Base-by-base conservation (phyloP, 1,284 basidiomycete species). In the Microbotryum violaceum region DNA sequence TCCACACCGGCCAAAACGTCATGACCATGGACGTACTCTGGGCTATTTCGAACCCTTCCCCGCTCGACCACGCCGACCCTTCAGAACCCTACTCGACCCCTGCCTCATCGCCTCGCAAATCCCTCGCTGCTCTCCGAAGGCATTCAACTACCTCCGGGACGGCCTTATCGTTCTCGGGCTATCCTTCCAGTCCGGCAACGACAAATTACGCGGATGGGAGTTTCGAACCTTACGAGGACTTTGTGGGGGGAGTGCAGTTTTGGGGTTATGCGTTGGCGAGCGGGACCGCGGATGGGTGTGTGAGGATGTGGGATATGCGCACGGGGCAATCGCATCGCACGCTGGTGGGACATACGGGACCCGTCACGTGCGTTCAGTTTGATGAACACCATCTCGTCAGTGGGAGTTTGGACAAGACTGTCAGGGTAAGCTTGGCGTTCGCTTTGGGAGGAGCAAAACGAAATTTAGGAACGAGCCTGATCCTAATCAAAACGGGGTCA, bases 291-390 rank as follows among this genome's bases (percentile, higher is more conserved):
- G 96, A 99, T 76, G 93, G 94, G 46, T 93, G 88, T 1, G 91
- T 98, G 33, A 80, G 96, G 63, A 96, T 99, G 91, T 98, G 96
- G 96, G 96, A 99, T 74, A 96, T 98, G 93, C 87, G 96, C 48
- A 99, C 94, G 48, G 96, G 96, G 6, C 94, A 98, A 75, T 87
- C 92, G 16, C 93, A 97, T 76, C 81, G 96, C 49, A 97, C 93
- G 10, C 79, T 99, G 54, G 78, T 89, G 27, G 96, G 94, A 7
- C 96, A 99, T 75, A 97, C 91, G 2, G 89, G 82, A 0, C 92
- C 96, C 5, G 85, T 98, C 54, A 97, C 91, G 2, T 91, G 87
- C 72, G 79, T 99, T 23, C 96, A 98, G 74, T 98, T 99, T 72
- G 96, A 99, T 78, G 93, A 98, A 78, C 81, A 88, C 62, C 87